A percentile compares a stretch with the other conserved stretches of the same genome.
phyloP scores from a whole-genome alignment of 306 rosid species.

The Oemleria cerasiformis region DNA sequence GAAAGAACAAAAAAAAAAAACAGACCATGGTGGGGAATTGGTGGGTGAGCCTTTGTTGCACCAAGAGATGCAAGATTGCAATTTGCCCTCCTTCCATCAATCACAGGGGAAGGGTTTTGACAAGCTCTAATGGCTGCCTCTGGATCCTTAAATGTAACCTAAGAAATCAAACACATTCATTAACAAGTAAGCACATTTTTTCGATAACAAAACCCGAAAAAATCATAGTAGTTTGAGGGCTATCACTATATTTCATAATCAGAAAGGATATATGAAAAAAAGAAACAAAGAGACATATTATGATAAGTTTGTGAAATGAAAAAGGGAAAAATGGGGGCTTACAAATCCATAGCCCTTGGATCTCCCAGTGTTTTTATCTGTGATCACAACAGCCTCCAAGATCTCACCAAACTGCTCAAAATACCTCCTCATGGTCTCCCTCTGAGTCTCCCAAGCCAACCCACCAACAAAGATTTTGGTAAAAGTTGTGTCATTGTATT shows the following conservation, averaged over 20 bases:
- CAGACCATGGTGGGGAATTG: conserved; percentile 72
- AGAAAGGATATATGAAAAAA: no score
- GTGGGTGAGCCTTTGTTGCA: conserved; percentile 65
- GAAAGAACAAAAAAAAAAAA: neutral
- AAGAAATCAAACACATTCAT: neutral
- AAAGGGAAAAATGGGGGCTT: conserved; percentile 31
- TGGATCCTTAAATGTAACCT: conserved; percentile 97
- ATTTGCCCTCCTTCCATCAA: conserved; percentile 95
- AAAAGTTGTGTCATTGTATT: conserved; percentile 78
- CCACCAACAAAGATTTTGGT: conserved; percentile 97
- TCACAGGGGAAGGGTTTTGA: conserved; percentile 90
- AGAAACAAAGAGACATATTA: conserved; percentile 3
- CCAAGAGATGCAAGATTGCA: conserved; percentile 97
- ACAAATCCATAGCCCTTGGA: conserved; percentile 99
- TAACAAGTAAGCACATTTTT: conserved; percentile 4
- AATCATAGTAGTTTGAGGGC: neutral
- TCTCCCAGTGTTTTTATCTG: conserved; percentile 90
- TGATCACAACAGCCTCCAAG: conserved; percentile 91
- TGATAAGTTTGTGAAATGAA: neutral
- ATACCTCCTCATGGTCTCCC: conserved; percentile 81
- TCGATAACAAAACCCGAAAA: neutral
- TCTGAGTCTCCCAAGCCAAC: conserved; percentile 96
- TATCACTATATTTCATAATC: no score
- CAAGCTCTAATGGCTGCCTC: conserved; percentile 91
- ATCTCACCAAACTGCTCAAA: conserved; percentile 97